Percentiles rank a stretch among this genome's conserved stretches.
Conservation (phyloP, 352 stramenopile genomes). For the Globisporangium radiosum region DNA sequence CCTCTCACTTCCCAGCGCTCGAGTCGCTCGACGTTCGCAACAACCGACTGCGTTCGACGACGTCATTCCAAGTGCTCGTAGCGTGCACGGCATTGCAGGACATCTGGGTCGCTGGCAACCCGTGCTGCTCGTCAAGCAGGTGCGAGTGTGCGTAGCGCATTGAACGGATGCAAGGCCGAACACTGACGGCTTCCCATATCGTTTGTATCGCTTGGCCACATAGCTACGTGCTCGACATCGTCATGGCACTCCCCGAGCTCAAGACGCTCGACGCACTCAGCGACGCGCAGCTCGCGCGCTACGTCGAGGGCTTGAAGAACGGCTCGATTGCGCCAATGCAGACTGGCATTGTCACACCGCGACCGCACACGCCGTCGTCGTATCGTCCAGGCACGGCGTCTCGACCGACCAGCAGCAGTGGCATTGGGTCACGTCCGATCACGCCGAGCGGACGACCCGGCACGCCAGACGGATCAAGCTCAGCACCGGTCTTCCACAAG, state of each 20-base stretch:
- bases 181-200: background rate
- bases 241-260: conserved; percentile 33
- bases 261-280: conserved; percentile 60
- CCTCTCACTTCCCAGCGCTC: conserved; percentile 33
- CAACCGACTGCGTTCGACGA: conserved; percentile 32
- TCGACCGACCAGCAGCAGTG: conserved; percentile 25
- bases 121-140: conserved; percentile 49
- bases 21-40: conserved; percentile 72
- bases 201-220: background rate
- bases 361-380: conserved; percentile 31
- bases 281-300: conserved; percentile 35
- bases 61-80: conserved; percentile 15
- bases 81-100: conserved; percentile 35
- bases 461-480: conserved; percentile 19
- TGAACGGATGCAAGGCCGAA: background rate
- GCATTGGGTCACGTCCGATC: conserved; percentile 9
- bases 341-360: conserved; percentile 19
- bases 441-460: conserved; percentile 27
- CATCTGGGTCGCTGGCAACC: conserved; percentile 66
- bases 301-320: conserved; percentile 36
- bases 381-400: conserved; percentile 22
- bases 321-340: conserved; percentile 20
- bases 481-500: conserved; percentile 41
- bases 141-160: conserved; percentile 2
- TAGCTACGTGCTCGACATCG: conserved; percentile 55